These are phyloP conservation scores for Alnus rubra DNA, from an alignment of 306 rosid species.

Conservation along the genomic window DNA sequence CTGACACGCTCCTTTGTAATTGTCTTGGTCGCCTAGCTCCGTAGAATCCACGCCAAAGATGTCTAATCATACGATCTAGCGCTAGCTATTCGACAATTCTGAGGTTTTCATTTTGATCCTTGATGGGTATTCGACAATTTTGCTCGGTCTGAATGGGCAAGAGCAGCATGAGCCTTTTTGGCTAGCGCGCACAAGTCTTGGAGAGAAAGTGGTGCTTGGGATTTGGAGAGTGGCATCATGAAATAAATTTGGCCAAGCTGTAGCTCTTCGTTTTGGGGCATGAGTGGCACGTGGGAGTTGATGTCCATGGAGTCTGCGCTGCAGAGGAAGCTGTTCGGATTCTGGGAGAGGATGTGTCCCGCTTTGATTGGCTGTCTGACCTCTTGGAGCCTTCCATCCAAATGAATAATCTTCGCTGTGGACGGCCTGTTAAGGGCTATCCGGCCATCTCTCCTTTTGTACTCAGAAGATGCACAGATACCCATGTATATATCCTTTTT, in stretches of 20 bases:
- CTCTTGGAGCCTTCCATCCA: conserved; percentile 57
- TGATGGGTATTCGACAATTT: neutral
- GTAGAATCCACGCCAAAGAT: neutral
- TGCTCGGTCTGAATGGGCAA: conserved; percentile 28
- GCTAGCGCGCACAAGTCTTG: conserved; percentile 55
- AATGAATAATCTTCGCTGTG: conserved; percentile 44
- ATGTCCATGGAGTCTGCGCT: conserved; percentile 56
- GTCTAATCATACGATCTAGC: neutral
- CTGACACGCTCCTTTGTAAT: neutral
- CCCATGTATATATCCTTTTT: conserved; percentile 42
- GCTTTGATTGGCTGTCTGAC: conserved; percentile 47
- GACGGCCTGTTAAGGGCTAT: conserved; percentile 21
- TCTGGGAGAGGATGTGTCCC: conserved; percentile 46
- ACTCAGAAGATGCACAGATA: conserved; percentile 47
- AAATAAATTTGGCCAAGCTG: conserved; percentile 57
- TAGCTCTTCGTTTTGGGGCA: conserved; percentile 47
- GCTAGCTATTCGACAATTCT: neutral
- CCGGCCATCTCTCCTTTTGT: conserved; percentile 22
- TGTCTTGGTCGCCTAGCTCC: conserved; percentile 18
- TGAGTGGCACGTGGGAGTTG: conserved; percentile 28
- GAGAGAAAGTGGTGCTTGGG: conserved; percentile 40
- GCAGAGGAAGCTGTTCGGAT: conserved; percentile 54
- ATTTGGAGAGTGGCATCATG: conserved; percentile 47
- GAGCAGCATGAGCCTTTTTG: conserved; percentile 57
- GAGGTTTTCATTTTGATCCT: too few species aligned